Evolutionary conservation across 2,329 filamentous ascomycete genomes (phyloP).

Genomic region (Colletotrichum eleusines): DNA sequence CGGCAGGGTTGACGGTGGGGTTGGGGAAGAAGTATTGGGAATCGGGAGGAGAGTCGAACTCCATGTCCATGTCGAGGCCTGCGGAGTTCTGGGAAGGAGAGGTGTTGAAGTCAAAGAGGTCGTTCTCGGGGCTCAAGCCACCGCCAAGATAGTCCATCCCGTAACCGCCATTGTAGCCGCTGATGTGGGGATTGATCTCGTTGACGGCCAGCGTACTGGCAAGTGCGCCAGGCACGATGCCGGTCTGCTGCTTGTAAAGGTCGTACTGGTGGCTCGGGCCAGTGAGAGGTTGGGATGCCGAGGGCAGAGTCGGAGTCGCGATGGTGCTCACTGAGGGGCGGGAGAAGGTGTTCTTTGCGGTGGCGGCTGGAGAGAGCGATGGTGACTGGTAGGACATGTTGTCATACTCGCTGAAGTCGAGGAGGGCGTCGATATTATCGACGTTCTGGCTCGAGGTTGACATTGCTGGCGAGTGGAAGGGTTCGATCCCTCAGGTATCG

Average conservation of each 20-base stretch:
- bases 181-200: conserved; percentile 66
- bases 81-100: conserved; percentile 72
- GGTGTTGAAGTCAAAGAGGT: conserved; percentile 80
- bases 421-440: conserved; percentile 67
- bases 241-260: conserved; percentile 94
- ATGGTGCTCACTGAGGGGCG: conserved; percentile 65
- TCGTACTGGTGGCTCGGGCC: conserved; percentile 96
- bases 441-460: conserved; percentile 58
- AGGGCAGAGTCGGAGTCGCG: conserved; percentile 65
- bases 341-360: conserved; percentile 66
- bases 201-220: conserved; percentile 85
- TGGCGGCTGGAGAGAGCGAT: conserved; percentile 66
- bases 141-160: conserved; percentile 64
- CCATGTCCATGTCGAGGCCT: conserved; percentile 76
- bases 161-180: conserved; percentile 64
- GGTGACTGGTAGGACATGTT: conserved; percentile 71
- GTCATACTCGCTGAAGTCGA: conserved; percentile 75
- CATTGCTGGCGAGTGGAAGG: conserved; percentile 47
- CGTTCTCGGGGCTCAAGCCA: conserved; percentile 70
- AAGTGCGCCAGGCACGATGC: conserved; percentile 86
- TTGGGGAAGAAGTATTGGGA: conserved; percentile 74
- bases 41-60: conserved; percentile 59
- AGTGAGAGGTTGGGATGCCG: conserved; percentile 71
- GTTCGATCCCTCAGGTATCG: conserved; percentile 33
- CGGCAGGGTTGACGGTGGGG: conserved; percentile 76